Evolutionary conservation across 2,329 filamentous ascomycete species (phyloP).

Genomic region (Apiospora kogelbergensis): DNA sequence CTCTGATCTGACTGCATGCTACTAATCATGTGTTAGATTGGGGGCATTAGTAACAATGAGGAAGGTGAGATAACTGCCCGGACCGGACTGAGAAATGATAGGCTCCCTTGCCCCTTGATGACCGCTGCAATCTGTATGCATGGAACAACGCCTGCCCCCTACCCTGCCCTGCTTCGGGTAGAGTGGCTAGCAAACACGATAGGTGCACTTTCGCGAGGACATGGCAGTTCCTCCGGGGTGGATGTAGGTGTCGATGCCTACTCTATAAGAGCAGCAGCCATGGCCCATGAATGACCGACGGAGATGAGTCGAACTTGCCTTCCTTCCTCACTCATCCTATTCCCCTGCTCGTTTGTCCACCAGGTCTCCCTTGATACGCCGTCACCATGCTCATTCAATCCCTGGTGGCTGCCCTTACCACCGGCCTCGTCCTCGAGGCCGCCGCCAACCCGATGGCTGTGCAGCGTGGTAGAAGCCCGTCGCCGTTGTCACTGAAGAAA

Average conservation of each 20-base stretch:
- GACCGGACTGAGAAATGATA: background rate
- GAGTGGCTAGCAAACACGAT: background rate
- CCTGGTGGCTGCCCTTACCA: conserved; percentile 18
- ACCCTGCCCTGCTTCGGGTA: background rate
- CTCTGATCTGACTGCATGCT: background rate
- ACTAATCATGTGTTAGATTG: background rate
- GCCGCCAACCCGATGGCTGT: conserved; percentile 17
- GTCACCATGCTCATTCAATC: conserved; percentile 19
- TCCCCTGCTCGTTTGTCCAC: background rate
- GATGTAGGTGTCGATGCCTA: background rate
- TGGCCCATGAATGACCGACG: background rate
- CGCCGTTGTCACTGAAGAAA: conserved; percentile 9
- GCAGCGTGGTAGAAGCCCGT: background rate
- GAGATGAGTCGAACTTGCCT: background rate
- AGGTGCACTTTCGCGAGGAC: background rate
- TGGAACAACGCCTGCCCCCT: background rate
- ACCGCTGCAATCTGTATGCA: background rate
- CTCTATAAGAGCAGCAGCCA: background rate
- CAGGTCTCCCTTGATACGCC: background rate
- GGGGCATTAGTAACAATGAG: background rate
- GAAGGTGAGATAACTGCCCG: background rate
- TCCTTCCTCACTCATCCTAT: background rate
- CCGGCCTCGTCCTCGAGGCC: conserved; percentile 20
- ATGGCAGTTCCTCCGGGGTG: background rate
- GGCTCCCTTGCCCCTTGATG: background rate